phyloP scores from a whole-genome alignment of 2,329 filamentous ascomycete species.

The Coniochaeta prunicola region DNA sequence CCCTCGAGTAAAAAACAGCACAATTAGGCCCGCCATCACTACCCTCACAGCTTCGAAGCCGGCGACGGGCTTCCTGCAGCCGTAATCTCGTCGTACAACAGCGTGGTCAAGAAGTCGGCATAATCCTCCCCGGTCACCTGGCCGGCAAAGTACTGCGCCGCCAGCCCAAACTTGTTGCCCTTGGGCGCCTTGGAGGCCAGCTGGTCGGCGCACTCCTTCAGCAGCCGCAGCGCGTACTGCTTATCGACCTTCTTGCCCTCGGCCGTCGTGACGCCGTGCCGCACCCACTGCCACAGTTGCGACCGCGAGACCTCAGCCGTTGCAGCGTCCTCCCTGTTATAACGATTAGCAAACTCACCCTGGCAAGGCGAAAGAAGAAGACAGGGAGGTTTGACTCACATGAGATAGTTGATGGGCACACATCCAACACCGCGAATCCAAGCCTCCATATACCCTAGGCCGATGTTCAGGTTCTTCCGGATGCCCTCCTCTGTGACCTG shows the following conservation, averaged over 20 bases:
- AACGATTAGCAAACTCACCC: neutral
- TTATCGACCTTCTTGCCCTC: constrained; percentile 94
- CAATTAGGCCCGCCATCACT: too few species aligned
- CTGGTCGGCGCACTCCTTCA: constrained; percentile 77
- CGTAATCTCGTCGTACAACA: constrained; percentile 86
- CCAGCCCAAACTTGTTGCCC: constrained; percentile 87
- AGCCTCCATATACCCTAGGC: constrained; percentile 96
- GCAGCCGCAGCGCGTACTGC: constrained; percentile 76
- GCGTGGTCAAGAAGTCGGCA: constrained; percentile 82
- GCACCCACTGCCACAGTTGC: constrained; percentile 96
- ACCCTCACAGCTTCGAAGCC: constrained; percentile 56
- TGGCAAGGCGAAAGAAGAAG: neutral
- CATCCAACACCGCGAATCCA: constrained; percentile 94
- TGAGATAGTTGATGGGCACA: constrained; percentile 94
- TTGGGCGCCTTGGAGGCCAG: constrained; percentile 67
- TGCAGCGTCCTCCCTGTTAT: constrained; percentile 74
- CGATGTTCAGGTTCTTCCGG: constrained; percentile 95
- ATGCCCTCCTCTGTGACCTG: constrained; percentile 90
- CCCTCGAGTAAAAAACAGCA: too few species aligned
- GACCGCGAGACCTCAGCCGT: constrained; percentile 92
- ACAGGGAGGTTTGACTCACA: too few species aligned
- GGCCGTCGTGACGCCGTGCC: constrained; percentile 63
- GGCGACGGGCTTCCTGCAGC: constrained; percentile 54
- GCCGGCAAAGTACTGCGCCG: constrained; percentile 83
- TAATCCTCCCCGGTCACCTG: constrained; percentile 98